Conservation (phyloP, 495 filamentous ascomycete species). For the Parathielavia hyrcaniae region DNA sequence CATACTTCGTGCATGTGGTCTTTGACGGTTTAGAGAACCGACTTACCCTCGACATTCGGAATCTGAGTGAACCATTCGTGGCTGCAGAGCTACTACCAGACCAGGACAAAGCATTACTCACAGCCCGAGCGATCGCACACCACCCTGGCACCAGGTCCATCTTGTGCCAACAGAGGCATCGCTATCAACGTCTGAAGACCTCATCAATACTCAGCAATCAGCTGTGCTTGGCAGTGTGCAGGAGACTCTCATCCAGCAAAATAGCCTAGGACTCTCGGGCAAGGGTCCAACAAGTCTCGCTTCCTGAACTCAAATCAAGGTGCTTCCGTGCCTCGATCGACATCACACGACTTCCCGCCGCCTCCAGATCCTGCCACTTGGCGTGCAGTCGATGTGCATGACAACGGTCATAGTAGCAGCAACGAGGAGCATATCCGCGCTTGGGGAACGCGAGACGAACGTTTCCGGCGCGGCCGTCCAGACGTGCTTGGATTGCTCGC, state of each 20-base stretch:
- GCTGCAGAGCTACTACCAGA: not conserved
- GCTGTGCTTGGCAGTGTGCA: not conserved
- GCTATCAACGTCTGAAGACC: not conserved
- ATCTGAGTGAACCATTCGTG: not conserved
- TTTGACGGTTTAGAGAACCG: not conserved
- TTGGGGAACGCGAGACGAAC: not conserved
- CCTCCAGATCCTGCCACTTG: not conserved
- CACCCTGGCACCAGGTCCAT: not conserved
- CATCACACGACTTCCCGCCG: not conserved
- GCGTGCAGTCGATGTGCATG: not conserved
- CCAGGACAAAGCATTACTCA: not conserved
- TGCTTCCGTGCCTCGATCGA: not conserved
- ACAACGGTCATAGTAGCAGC: not conserved
- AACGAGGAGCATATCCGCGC: not conserved
- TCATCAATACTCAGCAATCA: not conserved
- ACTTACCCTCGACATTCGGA: not conserved
- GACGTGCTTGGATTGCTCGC: conserved; percentile 3
- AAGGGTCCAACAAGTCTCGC: not conserved
- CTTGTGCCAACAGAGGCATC: not conserved
- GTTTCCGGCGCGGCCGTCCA: conserved; percentile 1
- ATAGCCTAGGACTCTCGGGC: not conserved
- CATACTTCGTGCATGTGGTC: not conserved
- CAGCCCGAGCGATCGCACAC: not conserved
- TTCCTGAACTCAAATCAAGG: not conserved
- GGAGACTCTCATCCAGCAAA: not conserved